phyloP scores from a whole-genome alignment of 805 yeast species.

The Scheffersomyces stipitis region DNA sequence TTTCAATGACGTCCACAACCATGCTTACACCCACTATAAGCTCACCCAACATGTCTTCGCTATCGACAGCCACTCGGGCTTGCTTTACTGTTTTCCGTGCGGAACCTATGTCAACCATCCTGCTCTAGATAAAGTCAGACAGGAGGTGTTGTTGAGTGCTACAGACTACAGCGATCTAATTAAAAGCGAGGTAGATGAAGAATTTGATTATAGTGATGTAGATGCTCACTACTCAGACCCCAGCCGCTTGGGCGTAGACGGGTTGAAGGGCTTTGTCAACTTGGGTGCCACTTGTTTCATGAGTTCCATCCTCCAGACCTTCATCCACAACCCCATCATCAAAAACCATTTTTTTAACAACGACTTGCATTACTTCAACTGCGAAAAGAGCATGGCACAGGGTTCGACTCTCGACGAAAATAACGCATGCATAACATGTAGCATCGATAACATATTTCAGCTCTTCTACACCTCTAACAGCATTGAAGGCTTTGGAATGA shows the following conservation, averaged over 20 bases:
- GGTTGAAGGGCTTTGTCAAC: conserved; percentile 84
- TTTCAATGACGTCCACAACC: conserved; percentile 41
- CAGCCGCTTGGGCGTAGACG: conserved; percentile 59
- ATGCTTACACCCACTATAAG: conserved; percentile 33
- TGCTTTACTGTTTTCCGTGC: conserved; percentile 79
- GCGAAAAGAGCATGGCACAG: conserved; percentile 35
- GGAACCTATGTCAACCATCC: conserved; percentile 67
- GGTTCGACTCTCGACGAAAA: conserved; percentile 25
- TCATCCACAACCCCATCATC: conserved; percentile 87
- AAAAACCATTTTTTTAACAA: conserved; percentile 69
- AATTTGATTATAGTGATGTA: no score
- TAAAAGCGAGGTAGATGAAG: no score
- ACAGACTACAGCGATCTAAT: conserved; percentile 2
- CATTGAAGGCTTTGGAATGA: conserved; percentile 75
- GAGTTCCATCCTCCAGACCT: conserved; percentile 86
- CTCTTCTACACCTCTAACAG: conserved; percentile 67
- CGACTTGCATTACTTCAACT: conserved; percentile 63
- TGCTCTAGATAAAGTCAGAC: conserved; percentile 52
- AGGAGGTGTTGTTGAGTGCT: conserved; percentile 11
- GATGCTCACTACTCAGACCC: conserved; percentile 34
- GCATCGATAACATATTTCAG: conserved; percentile 74
- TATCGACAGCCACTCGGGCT: conserved; percentile 66
- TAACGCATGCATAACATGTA: conserved; percentile 74
- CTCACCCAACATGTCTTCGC: conserved; percentile 37
- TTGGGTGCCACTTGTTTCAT: conserved; percentile 98